Evolutionary conservation across 225 moss, liverwort and hornwort species (phyloP).

Genomic region (Polytrichum commune): DNA sequence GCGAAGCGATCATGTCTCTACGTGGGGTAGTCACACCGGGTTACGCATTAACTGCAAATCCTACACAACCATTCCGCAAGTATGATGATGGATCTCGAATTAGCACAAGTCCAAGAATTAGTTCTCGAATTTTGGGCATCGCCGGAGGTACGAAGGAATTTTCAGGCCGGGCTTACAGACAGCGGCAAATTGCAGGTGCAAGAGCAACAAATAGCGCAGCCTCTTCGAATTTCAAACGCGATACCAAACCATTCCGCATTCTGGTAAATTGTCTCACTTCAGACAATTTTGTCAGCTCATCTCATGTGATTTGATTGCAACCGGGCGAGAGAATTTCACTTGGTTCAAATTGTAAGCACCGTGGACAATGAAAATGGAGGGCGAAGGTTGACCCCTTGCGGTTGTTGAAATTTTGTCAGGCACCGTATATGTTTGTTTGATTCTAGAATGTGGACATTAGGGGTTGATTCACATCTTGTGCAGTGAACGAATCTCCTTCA

Average conservation of each 20-base stretch:
- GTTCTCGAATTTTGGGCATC: not conserved
- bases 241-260: constrained; percentile 4
- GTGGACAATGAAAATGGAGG: not conserved
- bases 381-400: not conserved
- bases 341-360: not conserved
- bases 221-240: not conserved
- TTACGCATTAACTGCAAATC: not conserved
- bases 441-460: too few relatives aligned
- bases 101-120: not conserved
- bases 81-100: not conserved
- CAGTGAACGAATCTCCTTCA: not conserved
- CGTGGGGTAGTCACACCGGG: not conserved
- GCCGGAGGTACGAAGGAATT: not conserved
- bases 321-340: not conserved
- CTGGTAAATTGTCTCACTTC: not conserved
- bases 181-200: not conserved
- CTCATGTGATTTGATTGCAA: not conserved
- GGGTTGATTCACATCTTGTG: not conserved
- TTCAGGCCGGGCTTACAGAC: not conserved
- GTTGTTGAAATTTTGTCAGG: not conserved
- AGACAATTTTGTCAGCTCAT: not conserved
- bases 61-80: not conserved
- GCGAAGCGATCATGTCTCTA: constrained; percentile 1
- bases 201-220: not conserved
- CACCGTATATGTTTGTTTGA: not conserved